Evolutionary conservation across 73 alveolate genomes (phyloP).

Genomic region (Paramecium tetraurelia): DNA sequence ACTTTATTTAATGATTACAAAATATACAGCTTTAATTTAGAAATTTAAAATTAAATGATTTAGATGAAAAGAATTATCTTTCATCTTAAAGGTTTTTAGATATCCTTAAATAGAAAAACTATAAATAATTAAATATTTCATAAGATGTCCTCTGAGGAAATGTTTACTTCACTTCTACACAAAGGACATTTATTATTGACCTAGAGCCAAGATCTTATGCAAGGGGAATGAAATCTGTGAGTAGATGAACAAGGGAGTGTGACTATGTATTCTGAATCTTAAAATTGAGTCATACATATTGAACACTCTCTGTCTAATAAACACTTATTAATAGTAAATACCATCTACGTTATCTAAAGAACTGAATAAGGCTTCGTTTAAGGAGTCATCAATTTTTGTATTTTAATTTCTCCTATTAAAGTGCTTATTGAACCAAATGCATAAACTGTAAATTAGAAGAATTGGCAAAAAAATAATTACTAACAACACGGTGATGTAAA

Average conservation of each 20-base stretch:
- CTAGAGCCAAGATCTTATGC: not conserved
- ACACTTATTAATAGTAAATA: not conserved
- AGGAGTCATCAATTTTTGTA: not conserved
- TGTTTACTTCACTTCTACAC: not conserved
- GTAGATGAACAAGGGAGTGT: not conserved
- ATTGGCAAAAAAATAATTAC: not conserved
- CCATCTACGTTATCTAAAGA: not conserved
- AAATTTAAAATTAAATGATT: no score
- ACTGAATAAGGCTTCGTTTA: not conserved
- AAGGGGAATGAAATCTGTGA: not conserved
- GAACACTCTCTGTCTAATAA: not conserved
- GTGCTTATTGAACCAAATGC: not conserved
- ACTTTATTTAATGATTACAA: no score
- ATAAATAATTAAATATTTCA: not conserved
- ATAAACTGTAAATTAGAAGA: not conserved
- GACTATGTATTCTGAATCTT: not conserved
- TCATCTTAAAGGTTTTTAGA: no score
- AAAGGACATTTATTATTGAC: not conserved
- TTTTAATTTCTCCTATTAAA: no score
- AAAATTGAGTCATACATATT: not conserved
- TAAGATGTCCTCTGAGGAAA: not conserved
- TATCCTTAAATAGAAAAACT: no score
- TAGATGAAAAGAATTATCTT: no score
- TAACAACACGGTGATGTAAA: not conserved
- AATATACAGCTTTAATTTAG: no score